Conservation (phyloP, 2,329 filamentous ascomycete species). For the Pezizomycotina sp. region DNA sequence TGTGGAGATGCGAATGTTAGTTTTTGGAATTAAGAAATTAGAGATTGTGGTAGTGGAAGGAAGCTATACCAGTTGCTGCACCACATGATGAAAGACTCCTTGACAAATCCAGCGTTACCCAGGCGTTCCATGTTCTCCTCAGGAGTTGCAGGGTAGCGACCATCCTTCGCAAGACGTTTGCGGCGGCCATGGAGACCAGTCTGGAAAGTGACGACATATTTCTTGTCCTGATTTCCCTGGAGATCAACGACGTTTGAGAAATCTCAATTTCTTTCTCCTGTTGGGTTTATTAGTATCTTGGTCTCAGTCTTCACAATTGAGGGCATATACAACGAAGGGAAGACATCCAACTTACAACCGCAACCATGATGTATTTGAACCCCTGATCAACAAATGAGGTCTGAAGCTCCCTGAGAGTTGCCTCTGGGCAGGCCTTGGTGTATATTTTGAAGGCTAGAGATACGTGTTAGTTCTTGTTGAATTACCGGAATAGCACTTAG, state of each 20-base stretch:
- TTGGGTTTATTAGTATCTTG: not conserved
- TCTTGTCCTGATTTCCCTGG: conserved; percentile 49
- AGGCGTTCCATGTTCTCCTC: conserved; percentile 49
- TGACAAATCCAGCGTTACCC: conserved; percentile 47
- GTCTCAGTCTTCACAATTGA: not conserved
- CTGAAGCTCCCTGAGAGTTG: conserved; percentile 47
- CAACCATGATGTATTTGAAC: conserved; percentile 45
- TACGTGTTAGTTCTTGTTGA: not conserved
- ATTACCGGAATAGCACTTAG: conserved; percentile 25
- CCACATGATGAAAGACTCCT: conserved; percentile 41
- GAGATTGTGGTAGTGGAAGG: no score
- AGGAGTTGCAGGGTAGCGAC: conserved; percentile 41
- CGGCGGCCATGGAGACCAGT: conserved; percentile 42
- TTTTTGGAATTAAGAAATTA: no score
- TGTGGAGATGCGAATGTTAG: no score
- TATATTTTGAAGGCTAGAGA: conserved; percentile 35
- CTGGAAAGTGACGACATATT: conserved; percentile 47
- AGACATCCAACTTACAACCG: conserved; percentile 29
- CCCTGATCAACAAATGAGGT: conserved; percentile 39
- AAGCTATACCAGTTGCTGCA: conserved; percentile 49
- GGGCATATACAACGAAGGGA: not conserved
- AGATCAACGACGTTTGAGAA: conserved; percentile 54
- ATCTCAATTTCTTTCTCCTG: conserved; percentile 38
- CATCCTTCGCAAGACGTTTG: conserved; percentile 32
- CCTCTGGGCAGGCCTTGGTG: conserved; percentile 41